phyloP scores from a whole-genome alignment of 345 rosid genomes.

The Salix koriyanagi region DNA sequence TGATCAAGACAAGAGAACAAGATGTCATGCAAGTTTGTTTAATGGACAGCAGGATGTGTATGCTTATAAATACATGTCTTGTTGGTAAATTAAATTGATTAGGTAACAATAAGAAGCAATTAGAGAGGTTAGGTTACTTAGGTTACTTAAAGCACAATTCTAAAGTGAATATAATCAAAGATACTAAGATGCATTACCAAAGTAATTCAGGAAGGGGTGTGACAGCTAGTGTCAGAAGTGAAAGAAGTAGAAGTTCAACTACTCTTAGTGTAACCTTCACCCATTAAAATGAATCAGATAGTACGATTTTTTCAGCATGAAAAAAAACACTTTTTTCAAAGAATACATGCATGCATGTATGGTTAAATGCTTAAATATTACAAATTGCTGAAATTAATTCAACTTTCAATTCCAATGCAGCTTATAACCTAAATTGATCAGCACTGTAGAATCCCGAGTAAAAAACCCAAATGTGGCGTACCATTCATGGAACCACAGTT shows the following conservation, averaged over 20 bases:
- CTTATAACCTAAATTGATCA: neutral
- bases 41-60: too few relatives aligned
- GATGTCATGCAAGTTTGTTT: too few relatives aligned
- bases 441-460: slow-evolving; percentile 4
- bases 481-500: slow-evolving; percentile 57
- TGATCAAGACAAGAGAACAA: too few relatives aligned
- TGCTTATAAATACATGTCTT: too few relatives aligned
- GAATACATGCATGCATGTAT: neutral
- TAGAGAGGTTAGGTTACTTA: too few relatives aligned
- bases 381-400: neutral
- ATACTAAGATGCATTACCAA: too few relatives aligned
- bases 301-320: neutral
- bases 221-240: neutral
- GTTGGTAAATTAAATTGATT: too few relatives aligned
- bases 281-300: neutral
- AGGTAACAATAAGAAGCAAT: too few relatives aligned
- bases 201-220: neutral
- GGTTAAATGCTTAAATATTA: too few relatives aligned
- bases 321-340: too few relatives aligned
- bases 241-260: neutral
- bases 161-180: too few relatives aligned
- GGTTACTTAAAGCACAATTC: too few relatives aligned
- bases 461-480: slow-evolving; percentile 23
- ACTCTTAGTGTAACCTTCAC: neutral
- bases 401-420: neutral